Conservation (phyloP, 139 green algal genomes). For the Nannochloris sp. region DNA sequence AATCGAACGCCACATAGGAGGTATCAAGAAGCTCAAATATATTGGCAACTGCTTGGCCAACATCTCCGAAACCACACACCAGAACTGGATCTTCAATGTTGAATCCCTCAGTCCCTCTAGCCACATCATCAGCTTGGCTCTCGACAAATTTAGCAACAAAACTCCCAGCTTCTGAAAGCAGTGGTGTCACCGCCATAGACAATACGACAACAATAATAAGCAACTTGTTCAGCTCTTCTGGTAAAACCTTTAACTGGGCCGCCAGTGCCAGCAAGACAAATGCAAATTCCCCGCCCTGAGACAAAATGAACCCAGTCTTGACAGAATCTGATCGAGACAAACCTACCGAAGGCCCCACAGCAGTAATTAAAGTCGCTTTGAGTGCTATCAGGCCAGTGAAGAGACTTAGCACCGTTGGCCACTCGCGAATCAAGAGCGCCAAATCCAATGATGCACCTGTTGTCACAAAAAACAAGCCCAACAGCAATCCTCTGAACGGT, state of each 20-base stretch:
- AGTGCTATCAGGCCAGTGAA: constrained; percentile 70
- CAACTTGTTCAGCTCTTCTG: constrained; percentile 75
- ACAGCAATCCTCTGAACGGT: constrained; percentile 82
- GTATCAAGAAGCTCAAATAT: constrained; percentile 60
- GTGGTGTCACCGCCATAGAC: constrained; percentile 89
- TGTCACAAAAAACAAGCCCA: constrained; percentile 90
- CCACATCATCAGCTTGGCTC: neutral
- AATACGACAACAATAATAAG: constrained; percentile 92
- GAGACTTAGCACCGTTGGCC: constrained; percentile 55
- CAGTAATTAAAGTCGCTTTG: constrained; percentile 78
- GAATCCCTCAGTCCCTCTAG: constrained; percentile 13
- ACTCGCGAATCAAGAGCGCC: constrained; percentile 53
- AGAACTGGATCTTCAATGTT: constrained; percentile 51
- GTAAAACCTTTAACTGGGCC: constrained; percentile 65
- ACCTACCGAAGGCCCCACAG: constrained; percentile 59
- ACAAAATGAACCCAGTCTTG: constrained; percentile 77
- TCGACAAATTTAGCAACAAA: constrained; percentile 21
- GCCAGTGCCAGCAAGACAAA: constrained; percentile 92
- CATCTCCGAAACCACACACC: constrained; percentile 70
- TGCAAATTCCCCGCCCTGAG: constrained; percentile 95
- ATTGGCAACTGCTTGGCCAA: constrained; percentile 78
- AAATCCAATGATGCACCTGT: constrained; percentile 64
- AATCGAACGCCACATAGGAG: constrained; percentile 80
- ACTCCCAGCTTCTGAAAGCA: constrained; percentile 59
- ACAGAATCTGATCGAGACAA: constrained; percentile 65